Percentiles rank a stretch among this genome's conserved stretches.
Evolutionary conservation across 441 rosid genomes (phyloP).

Genomic region (Pelargonium fulgidum): DNA sequence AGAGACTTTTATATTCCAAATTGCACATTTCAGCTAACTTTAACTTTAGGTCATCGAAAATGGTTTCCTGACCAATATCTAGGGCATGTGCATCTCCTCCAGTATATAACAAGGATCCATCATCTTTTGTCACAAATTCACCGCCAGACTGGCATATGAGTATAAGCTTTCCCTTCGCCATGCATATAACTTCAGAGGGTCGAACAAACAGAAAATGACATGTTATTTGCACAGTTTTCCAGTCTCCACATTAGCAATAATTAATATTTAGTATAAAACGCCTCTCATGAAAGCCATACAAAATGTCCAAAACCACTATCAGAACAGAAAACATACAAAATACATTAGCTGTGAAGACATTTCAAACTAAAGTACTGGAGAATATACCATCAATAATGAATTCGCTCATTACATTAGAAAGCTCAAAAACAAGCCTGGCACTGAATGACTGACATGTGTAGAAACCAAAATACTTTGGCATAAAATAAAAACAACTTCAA

Average conservation of each 20-base stretch:
- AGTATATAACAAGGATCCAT: conserved; percentile 55
- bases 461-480: no score
- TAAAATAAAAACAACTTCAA: no score
- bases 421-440: no score
- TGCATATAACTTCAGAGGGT: conserved; percentile 31
- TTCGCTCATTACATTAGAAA: no score
- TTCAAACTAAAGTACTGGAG: background rate
- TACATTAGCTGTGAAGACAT: background rate
- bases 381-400: background rate
- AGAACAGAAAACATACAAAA: background rate
- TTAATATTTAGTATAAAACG: no score
- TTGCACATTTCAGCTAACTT: conserved; percentile 64
- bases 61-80: conserved; percentile 57
- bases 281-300: background rate
- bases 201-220: conserved; percentile 17
- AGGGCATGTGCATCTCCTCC: conserved; percentile 90
- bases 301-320: background rate
- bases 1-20: conserved; percentile 54
- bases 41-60: conserved; percentile 60
- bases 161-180: conserved; percentile 81
- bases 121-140: conserved; percentile 53
- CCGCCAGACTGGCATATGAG: conserved; percentile 83
- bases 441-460: no score
- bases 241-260: background rate
- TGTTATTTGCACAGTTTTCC: background rate